phyloP scores from a whole-genome alignment of 2,329 filamentous ascomycete genomes.

The Epichloe elymi region DNA sequence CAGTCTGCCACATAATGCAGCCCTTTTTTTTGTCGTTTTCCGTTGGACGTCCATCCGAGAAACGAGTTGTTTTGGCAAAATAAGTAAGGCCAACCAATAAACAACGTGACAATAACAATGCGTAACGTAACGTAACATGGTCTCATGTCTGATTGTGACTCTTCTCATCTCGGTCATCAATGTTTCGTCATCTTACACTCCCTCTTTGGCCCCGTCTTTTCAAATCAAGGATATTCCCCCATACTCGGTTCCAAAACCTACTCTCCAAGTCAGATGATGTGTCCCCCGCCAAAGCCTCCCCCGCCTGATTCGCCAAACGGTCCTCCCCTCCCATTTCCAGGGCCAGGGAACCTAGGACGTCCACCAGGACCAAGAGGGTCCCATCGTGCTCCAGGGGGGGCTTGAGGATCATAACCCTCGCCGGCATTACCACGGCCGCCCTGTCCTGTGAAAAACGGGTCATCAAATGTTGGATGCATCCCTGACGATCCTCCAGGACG shows the following conservation, averaged over 20 bases:
- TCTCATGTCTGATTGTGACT: background rate
- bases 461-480: conserved; percentile 94
- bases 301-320: conserved; percentile 26
- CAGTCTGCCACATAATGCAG: background rate
- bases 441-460: conserved; percentile 63
- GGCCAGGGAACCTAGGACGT: conserved; percentile 32
- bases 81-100: background rate
- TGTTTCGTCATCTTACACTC: background rate
- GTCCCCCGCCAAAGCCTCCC: conserved; percentile 21
- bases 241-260: too few species aligned
- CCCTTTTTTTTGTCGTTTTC: too few species aligned
- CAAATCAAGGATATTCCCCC: too few species aligned
- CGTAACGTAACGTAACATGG: background rate
- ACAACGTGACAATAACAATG: background rate
- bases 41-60: too few species aligned
- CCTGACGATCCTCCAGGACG: conserved; percentile 54
- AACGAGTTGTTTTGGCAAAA: too few species aligned
- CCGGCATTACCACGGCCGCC: conserved; percentile 27
- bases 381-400: conserved; percentile 84
- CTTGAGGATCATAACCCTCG: conserved; percentile 44
- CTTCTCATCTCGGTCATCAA: background rate
- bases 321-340: conserved; percentile 24
- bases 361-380: conserved; percentile 70
- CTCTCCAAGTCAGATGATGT: conserved; percentile 16
- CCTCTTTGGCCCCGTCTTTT: background rate